Conservation (phyloP, 352 stramenopile species). For the Globisporangium nodosum region DNA sequence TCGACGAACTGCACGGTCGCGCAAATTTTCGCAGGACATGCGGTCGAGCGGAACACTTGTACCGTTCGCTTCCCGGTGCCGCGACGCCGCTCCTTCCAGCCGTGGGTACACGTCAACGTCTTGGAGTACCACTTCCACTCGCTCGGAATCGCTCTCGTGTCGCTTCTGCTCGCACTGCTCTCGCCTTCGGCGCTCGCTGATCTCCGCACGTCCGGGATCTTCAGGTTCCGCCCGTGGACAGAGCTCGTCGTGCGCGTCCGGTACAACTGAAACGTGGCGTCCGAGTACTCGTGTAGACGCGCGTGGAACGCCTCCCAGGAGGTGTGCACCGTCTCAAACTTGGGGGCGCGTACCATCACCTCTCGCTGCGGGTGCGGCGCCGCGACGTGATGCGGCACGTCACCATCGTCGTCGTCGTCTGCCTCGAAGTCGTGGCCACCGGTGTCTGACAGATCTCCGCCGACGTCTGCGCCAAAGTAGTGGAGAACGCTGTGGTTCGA, state of each 20-base stretch:
- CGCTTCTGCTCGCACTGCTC: constrained; percentile 3
- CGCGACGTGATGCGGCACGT: neutral
- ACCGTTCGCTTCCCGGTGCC: constrained; percentile 60
- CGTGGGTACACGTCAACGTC: constrained; percentile 72
- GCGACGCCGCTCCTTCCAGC: constrained; percentile 74
- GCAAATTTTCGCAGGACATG: constrained; percentile 76
- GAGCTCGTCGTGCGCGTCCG: constrained; percentile 73
- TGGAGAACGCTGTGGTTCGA: constrained; percentile 1
- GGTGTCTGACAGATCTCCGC: neutral
- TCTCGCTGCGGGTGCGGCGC: constrained; percentile 11
- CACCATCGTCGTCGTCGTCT: neutral
- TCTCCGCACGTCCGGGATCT: constrained; percentile 43
- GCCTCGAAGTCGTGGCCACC: neutral
- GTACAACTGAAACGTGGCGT: constrained; percentile 66
- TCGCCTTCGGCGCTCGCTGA: neutral
- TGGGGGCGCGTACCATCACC: constrained; percentile 58
- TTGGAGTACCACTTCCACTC: constrained; percentile 81
- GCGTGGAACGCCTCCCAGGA: constrained; percentile 74
- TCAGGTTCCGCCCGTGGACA: constrained; percentile 58
- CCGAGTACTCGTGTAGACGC: constrained; percentile 53
- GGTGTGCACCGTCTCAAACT: constrained; percentile 38
- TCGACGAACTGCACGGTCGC: constrained; percentile 60
- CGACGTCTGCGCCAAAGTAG: neutral
- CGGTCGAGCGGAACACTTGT: constrained; percentile 56
- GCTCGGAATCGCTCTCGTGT: constrained; percentile 44